Base-by-base conservation (phyloP, 73 alveolate species). In the Paramecium sonneborni region DNA sequence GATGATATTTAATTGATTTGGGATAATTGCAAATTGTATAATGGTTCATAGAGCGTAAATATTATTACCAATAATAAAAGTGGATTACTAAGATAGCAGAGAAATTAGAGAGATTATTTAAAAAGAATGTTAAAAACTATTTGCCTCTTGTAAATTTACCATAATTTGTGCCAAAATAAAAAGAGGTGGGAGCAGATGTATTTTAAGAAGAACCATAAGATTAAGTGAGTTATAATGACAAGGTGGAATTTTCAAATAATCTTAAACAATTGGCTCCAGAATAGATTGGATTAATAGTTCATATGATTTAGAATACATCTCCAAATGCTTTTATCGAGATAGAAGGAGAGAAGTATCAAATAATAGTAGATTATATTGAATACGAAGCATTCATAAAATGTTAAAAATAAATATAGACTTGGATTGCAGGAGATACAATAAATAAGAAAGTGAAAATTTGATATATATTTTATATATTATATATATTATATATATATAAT, bases 21-120 rank as follows among this genome's bases (percentile, higher is more conserved):
- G 97, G 97, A 93, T 32, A 93, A 93, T 93, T 93, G 97, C 87
- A 93, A 88, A 93, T 92, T 92, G 48, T 93, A 93, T 93, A 93
- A 93, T 72, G 92, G 85, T 39, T 35, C 57, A 74, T 55, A 56
- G 30, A 57, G 92, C 11, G 95, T 92, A 89, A 15, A 20, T 35
- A 39, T 38, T 58, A 52, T 24, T 86, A 67, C 72, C 6, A 52
- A 74, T 30, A 32, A 30, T 74, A 67, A 52, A 30, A 74, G 87
- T 74, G 87, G 87, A 74, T 74, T 74, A 30, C 87, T 35, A 74
- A 74, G 58, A 9, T 74, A 37, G 87, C 87, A 30, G 87, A 74
- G 5, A 74, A 74, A 43, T 74, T 74, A 74, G 87, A 74, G 87
- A 74, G 87, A 35, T 32, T 21, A 14, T 74, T 74, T 74, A 74